These are phyloP conservation scores for Calamus simplicifolius DNA, from an alignment of 176 grass and related monocot genomes.

Conservation along the genomic window DNA sequence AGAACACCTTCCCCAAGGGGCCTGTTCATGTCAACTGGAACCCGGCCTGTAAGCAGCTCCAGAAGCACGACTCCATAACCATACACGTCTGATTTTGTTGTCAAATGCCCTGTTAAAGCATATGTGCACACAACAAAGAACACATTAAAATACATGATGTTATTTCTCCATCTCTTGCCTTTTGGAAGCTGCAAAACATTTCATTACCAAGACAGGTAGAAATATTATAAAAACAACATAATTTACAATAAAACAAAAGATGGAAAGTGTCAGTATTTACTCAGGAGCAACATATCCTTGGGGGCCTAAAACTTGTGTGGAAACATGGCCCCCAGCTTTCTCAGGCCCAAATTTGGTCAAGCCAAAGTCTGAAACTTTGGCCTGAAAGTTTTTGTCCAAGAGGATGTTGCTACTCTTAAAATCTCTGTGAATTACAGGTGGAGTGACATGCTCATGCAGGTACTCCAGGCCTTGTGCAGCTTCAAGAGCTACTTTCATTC, in stretches of 20 bases:
- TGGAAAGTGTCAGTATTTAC: constrained; percentile 35
- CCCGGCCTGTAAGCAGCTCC: constrained; percentile 90
- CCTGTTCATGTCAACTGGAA: constrained; percentile 93
- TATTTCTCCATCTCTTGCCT: not conserved
- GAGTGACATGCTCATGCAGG: constrained; percentile 80
- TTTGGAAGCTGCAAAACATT: not conserved
- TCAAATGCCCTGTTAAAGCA: constrained; percentile 88
- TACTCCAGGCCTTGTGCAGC: constrained; percentile 95
- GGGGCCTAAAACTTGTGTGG: constrained; percentile 83
- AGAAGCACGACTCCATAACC: constrained; percentile 93
- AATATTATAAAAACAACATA: not conserved
- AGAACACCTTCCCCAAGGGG: constrained; percentile 80
- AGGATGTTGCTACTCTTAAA: constrained; percentile 99
- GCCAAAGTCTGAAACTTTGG: constrained; percentile 94
- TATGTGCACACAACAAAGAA: constrained; percentile 43
- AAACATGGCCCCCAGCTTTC: constrained; percentile 92
- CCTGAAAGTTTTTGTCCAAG: constrained; percentile 77
- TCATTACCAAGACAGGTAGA: not conserved
- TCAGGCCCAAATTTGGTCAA: constrained; percentile 95
- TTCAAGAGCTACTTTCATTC: constrained; percentile 95
- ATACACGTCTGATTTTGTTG: constrained; percentile 98
- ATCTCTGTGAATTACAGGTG: constrained; percentile 90
- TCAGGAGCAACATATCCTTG: constrained; percentile 99
- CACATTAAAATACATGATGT: constrained; percentile 16
- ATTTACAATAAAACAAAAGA: not conserved